phyloP scores from a whole-genome alignment of 495 filamentous ascomycete species.

The Lentithecium fluviatile region DNA sequence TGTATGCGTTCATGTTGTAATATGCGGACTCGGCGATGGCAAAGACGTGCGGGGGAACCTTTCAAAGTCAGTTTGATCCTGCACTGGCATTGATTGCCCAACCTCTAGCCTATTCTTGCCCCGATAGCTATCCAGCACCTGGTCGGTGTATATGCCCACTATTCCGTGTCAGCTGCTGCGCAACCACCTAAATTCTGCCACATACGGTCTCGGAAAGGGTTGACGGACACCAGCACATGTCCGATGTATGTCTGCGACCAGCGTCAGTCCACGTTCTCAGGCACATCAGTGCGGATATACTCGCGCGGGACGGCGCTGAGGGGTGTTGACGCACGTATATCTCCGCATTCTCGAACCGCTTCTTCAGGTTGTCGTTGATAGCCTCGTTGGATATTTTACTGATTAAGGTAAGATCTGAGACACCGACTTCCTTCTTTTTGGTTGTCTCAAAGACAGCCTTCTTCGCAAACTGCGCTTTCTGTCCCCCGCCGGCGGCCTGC shows the following conservation, averaged over 20 bases:
- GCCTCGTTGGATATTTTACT: slow-evolving; percentile 98
- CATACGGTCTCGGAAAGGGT: slow-evolving; percentile 88
- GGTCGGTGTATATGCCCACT: slow-evolving; percentile 97
- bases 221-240: slow-evolving; percentile 99
- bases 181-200: neutral
- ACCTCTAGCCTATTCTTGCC: slow-evolving; percentile 96
- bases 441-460: slow-evolving; percentile 93
- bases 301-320: slow-evolving; percentile 15
- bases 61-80: slow-evolving; percentile 2
- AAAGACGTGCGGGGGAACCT: slow-evolving; percentile 91
- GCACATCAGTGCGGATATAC: neutral
- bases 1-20: slow-evolving; percentile 99
- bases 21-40: slow-evolving; percentile 94
- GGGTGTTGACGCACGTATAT: slow-evolving; percentile 74
- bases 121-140: slow-evolving; percentile 83
- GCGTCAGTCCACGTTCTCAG: slow-evolving; percentile 10
- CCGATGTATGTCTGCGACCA: slow-evolving; percentile 86
- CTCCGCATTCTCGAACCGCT: slow-evolving; percentile 91
- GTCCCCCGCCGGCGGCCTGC: slow-evolving; percentile 46
- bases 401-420: slow-evolving; percentile 94
- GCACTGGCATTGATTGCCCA: neutral
- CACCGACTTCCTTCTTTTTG: slow-evolving; percentile 99
- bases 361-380: slow-evolving; percentile 98
- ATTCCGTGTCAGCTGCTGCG: slow-evolving; percentile 24
- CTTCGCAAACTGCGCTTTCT: slow-evolving; percentile 69